Evolutionary conservation across 2,329 filamentous ascomycete genomes (phyloP).

Genomic region (Pyrenophora teres): DNA sequence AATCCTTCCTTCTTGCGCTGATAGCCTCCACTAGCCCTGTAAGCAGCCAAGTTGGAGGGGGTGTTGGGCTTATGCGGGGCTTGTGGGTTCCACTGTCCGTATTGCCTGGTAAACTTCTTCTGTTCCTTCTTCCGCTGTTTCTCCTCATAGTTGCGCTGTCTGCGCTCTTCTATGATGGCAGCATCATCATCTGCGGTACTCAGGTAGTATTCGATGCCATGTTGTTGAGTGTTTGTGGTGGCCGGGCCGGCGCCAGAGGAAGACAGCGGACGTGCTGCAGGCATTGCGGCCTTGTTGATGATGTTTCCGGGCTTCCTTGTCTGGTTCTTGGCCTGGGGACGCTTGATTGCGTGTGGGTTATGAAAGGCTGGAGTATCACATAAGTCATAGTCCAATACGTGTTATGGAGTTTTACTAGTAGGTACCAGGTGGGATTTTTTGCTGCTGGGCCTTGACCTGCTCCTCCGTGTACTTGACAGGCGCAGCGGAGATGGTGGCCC

Average conservation of each 20-base stretch:
- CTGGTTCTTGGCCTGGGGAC: slow-evolving; percentile 40
- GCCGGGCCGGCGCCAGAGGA: slow-evolving; percentile 21
- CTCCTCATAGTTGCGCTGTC: slow-evolving; percentile 73
- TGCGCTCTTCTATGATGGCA: slow-evolving; percentile 65
- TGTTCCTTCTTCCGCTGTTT: slow-evolving; percentile 62
- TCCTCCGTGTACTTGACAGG: slow-evolving; percentile 37
- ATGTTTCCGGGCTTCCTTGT: slow-evolving; percentile 28
- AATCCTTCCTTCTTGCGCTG: slow-evolving; percentile 31
- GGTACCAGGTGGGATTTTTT: slow-evolving; percentile 43
- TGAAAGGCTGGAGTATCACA: slow-evolving; percentile 37
- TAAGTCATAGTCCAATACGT: slow-evolving; percentile 34
- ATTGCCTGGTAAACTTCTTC: slow-evolving; percentile 73
- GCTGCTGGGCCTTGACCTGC: slow-evolving; percentile 38
- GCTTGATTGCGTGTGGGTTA: slow-evolving; percentile 42
- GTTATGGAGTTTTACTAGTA: slow-evolving; percentile 28
- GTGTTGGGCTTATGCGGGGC: slow-evolving; percentile 31
- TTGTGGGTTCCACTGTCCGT: slow-evolving; percentile 51
- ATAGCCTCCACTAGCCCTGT: slow-evolving; percentile 33
- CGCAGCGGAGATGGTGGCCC: slow-evolving; percentile 34
- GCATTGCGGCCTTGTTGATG: slow-evolving; percentile 34
- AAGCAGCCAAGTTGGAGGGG: slow-evolving; percentile 35
- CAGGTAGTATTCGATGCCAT: slow-evolving; percentile 62
- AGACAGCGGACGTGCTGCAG: slow-evolving; percentile 20
- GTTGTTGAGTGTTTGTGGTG: slow-evolving; percentile 21
- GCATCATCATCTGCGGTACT: slow-evolving; percentile 80